Percentiles rank a stretch among this genome's conserved stretches.
These are phyloP conservation scores for Prosopis cineraria DNA, from an alignment of 306 rosid genomes.

Conservation along the genomic window DNA sequence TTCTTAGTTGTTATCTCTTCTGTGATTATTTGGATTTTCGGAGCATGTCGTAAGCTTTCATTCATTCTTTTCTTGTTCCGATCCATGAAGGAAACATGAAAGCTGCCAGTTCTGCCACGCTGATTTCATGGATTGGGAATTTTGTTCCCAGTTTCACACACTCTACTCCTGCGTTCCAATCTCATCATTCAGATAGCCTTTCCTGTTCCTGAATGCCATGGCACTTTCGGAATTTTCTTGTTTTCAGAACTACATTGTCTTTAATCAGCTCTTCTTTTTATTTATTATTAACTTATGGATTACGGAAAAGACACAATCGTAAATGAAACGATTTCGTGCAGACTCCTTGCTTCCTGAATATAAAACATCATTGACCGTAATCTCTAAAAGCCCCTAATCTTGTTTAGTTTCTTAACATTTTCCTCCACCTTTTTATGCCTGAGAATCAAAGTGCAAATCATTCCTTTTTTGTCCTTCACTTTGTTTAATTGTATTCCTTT, in stretches of 20 bases:
- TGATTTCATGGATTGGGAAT: conserved; percentile 19
- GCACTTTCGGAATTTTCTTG: conserved; percentile 4
- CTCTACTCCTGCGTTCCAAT: conserved; percentile 7
- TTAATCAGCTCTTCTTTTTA: no score
- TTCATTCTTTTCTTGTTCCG: conserved; percentile 21
- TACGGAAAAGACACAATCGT: conserved; percentile 38
- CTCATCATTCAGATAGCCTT: conserved; percentile 20
- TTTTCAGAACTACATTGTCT: conserved; percentile 10
- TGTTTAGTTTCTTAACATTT: conserved; percentile 5
- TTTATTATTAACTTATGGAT: conserved; percentile 27
- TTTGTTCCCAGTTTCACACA: conserved; percentile 9
- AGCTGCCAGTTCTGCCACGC: conserved; percentile 15
- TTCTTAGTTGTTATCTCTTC: conserved; percentile 32
- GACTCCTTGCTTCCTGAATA: conserved; percentile 34
- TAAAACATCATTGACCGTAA: conserved; percentile 18
- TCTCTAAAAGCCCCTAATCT: background rate
- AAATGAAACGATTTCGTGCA: conserved; percentile 25
- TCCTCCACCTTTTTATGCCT: background rate
- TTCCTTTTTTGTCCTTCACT: background rate
- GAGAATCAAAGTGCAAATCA: background rate
- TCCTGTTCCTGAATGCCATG: conserved; percentile 1
- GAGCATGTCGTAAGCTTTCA: background rate
- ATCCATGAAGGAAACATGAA: conserved; percentile 21
- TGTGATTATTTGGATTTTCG: conserved; percentile 28
- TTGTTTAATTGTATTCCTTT: background rate